Conservation (phyloP, 768 basidiomycete species). For the Scleroderma bovista region DNA sequence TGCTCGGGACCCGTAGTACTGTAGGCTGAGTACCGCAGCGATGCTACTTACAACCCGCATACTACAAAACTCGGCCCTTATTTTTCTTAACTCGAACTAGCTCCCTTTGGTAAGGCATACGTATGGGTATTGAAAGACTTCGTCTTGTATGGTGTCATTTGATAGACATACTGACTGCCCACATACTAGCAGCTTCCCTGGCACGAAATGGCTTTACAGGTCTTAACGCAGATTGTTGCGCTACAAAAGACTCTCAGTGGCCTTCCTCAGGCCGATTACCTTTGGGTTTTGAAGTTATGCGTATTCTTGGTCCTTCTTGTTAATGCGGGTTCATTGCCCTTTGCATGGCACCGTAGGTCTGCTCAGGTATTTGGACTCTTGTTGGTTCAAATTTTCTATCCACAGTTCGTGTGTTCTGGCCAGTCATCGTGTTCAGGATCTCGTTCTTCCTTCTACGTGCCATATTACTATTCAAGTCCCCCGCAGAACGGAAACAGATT, state of each 20-base stretch:
- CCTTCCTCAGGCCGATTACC: conserved; percentile 1
- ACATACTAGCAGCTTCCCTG: neutral
- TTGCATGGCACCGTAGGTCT: conserved; percentile 64
- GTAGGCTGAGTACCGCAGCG: too few species aligned
- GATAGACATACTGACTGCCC: neutral
- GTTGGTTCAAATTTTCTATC: neutral
- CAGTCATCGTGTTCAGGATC: conserved; percentile 34
- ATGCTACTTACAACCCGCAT: too few species aligned
- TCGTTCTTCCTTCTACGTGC: conserved; percentile 29
- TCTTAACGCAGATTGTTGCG: conserved; percentile 6
- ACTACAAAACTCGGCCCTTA: too few species aligned
- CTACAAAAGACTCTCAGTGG: conserved; percentile 4
- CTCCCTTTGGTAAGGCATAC: too few species aligned
- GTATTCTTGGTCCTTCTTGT: conserved; percentile 42
- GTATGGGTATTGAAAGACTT: too few species aligned
- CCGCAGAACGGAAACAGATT: conserved; percentile 24
- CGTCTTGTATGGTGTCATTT: too few species aligned
- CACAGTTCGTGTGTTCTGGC: conserved; percentile 51
- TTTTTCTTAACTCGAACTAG: too few species aligned
- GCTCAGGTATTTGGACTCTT: neutral
- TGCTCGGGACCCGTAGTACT: too few species aligned
- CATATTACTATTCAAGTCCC: conserved; percentile 35
- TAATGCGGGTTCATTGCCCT: conserved; percentile 57
- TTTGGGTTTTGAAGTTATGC: conserved; percentile 13
- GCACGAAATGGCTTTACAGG: neutral